Conservation (phyloP, 1,284 basidiomycete genomes). For the Heliocybe sulcata region DNA sequence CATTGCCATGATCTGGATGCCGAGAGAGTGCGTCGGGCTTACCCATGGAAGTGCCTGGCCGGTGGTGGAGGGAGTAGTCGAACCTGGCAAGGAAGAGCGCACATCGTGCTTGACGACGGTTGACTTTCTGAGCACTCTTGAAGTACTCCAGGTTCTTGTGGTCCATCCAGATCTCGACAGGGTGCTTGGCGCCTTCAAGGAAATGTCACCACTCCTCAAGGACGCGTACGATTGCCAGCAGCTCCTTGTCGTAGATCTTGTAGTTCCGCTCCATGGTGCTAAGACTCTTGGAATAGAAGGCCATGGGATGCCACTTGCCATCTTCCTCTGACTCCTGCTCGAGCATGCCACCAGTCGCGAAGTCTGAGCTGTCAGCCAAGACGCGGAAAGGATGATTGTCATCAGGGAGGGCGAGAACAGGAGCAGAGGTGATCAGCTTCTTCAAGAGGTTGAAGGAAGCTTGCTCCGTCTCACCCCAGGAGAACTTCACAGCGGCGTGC, state of each 20-base stretch:
- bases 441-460: conserved; percentile 24
- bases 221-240: conserved; percentile 29
- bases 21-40: conserved; percentile 33
- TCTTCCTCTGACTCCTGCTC: conserved; percentile 10
- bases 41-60: conserved; percentile 24
- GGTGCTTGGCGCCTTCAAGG: conserved; percentile 19
- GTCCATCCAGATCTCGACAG: conserved; percentile 27
- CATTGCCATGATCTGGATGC: conserved; percentile 24
- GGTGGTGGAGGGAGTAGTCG: conserved; percentile 28
- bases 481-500: conserved; percentile 14
- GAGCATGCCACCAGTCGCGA: conserved; percentile 12
- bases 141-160: conserved; percentile 39
- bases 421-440: conserved; percentile 14
- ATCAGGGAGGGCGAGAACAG: conserved; percentile 11
- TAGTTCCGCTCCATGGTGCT: conserved; percentile 23
- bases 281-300: conserved; percentile 19
- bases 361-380: conserved; percentile 13
- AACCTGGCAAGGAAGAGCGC: conserved; percentile 23
- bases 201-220: conserved; percentile 32
- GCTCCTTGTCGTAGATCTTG: conserved; percentile 25
- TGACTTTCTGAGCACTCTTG: conserved; percentile 25
- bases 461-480: conserved; percentile 12
- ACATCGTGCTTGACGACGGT: conserved; percentile 33
- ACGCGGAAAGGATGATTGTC: conserved; percentile 11
- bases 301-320: conserved; percentile 16